Conservation (phyloP, 2,329 filamentous ascomycete genomes). For the Ceratocystiopsis brevicomis region DNA sequence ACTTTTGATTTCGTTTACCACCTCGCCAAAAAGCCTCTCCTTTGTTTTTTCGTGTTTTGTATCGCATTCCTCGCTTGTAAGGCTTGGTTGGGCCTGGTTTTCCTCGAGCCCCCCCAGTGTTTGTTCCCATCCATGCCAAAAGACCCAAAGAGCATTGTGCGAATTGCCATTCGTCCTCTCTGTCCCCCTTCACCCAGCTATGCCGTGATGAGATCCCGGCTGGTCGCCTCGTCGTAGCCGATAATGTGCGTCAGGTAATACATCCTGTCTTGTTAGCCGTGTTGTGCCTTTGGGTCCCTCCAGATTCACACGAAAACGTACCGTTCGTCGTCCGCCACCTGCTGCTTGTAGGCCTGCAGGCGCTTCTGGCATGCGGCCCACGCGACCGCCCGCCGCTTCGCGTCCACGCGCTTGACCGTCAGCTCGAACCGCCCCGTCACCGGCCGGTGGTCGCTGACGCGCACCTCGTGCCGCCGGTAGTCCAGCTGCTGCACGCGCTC, state of each 20-base stretch:
- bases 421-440: conserved; percentile 74
- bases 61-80: too few species aligned
- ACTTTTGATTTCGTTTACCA: too few species aligned
- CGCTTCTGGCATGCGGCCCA: conserved; percentile 59
- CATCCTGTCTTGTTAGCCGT: conserved; percentile 19
- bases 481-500: conserved; percentile 74
- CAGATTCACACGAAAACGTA: conserved; percentile 30
- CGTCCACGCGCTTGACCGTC: conserved; percentile 63
- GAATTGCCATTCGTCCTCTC: neutral
- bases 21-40: too few species aligned
- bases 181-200: neutral
- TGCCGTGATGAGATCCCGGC: conserved; percentile 21
- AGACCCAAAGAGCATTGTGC: neutral
- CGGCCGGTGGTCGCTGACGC: conserved; percentile 80
- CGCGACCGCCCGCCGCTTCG: conserved; percentile 41
- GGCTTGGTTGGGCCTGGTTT: too few species aligned
- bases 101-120: too few species aligned
- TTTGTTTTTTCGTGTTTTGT: too few species aligned
- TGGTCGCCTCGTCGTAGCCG: conserved; percentile 35
- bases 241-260: conserved; percentile 31
- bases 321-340: conserved; percentile 57
- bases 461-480: conserved; percentile 75
- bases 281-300: neutral
- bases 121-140: too few species aligned
- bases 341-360: conserved; percentile 53